Evolutionary conservation across 331 rosid genomes (phyloP).

Genomic region (Pyracantha coccinea): DNA sequence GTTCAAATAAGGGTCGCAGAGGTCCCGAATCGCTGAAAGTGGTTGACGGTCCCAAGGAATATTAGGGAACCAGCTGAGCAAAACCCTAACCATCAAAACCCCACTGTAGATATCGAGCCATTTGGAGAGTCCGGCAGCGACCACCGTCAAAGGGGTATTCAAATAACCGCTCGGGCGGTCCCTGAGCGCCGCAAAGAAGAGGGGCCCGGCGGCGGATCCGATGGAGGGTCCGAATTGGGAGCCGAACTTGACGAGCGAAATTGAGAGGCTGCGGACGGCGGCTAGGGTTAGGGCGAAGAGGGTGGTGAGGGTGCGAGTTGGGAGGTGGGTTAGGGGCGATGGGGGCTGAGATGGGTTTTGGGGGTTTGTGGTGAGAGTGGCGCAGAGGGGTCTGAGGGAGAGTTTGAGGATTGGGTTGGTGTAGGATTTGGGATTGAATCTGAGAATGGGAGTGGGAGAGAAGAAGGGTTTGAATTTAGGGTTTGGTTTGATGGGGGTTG

Average conservation of each 20-base stretch:
- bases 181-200: conserved; percentile 49
- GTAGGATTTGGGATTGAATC: background rate
- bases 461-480: background rate
- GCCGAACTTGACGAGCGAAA: background rate
- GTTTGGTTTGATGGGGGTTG: background rate
- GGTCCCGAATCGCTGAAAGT: conserved; percentile 49
- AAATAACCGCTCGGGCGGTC: conserved; percentile 38
- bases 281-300: conserved; percentile 21
- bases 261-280: background rate
- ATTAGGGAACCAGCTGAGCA: conserved; percentile 96
- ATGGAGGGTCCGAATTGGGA: background rate
- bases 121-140: conserved; percentile 83
- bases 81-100: conserved; percentile 90
- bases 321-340: background rate
- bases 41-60: conserved; percentile 88
- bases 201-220: conserved; percentile 15
- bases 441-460: background rate
- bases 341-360: background rate
- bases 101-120: conserved; percentile 97
- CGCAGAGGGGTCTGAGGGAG: background rate
- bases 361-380: background rate
- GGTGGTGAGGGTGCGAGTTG: conserved; percentile 28
- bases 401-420: background rate
- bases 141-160: conserved; percentile 92
- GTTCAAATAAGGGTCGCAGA: conserved; percentile 50